phyloP scores from a whole-genome alignment of 352 stramenopile genomes.

The Phytophthora pluvialis region DNA sequence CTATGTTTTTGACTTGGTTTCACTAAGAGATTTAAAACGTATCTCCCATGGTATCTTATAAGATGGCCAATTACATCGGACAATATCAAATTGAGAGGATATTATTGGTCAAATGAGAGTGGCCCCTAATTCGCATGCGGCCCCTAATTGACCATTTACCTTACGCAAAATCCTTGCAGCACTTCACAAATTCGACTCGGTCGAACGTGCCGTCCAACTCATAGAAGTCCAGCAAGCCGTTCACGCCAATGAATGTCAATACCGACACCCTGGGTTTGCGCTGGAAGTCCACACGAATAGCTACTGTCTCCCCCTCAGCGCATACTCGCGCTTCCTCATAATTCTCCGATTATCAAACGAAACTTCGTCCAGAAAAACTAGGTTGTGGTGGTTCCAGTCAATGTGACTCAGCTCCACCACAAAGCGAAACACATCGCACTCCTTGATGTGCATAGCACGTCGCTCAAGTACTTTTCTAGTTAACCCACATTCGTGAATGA shows the following conservation, averaged over 20 bases:
- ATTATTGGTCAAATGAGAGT: too few relatives aligned
- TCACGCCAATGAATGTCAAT: constrained; percentile 21
- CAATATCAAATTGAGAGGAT: too few relatives aligned
- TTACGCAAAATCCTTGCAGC: constrained; percentile 16
- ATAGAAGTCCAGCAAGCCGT: constrained; percentile 31
- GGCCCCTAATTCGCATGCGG: too few relatives aligned
- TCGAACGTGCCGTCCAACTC: constrained; percentile 37
- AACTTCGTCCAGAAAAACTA: constrained; percentile 9
- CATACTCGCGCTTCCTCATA: constrained; percentile 35
- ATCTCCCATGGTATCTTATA: too few relatives aligned
- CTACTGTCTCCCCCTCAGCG: constrained; percentile 25
- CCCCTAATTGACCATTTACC: too few relatives aligned
- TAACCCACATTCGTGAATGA: constrained; percentile 11
- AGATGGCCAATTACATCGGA: too few relatives aligned
- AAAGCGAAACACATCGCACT: constrained; percentile 3
- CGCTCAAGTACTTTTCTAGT: constrained; percentile 8
- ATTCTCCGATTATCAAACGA: constrained; percentile 40
- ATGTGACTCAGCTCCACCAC: background rate
- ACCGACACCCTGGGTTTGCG: constrained; percentile 32
- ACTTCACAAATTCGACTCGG: constrained; percentile 24
- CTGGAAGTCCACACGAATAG: constrained; percentile 32
- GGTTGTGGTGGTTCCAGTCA: constrained; percentile 4
- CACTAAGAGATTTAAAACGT: too few relatives aligned
- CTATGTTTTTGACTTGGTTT: too few relatives aligned
- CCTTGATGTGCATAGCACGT: constrained; percentile 3